Evolutionary conservation across 306 rosid genomes (phyloP), one percentile per base, ranked within the genome.

Genomic region (Fragaria vesca): DNA sequence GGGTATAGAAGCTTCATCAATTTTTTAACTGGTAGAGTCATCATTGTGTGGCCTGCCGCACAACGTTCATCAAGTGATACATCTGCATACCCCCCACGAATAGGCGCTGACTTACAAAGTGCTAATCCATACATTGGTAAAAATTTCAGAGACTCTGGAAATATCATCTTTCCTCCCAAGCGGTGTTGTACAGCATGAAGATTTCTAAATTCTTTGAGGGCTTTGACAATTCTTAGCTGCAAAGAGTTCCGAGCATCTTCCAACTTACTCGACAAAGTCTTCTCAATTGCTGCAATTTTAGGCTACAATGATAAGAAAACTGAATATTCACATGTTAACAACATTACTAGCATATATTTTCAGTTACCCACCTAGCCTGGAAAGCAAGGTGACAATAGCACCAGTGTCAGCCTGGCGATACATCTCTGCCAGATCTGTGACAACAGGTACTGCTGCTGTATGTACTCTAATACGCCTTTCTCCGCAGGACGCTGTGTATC

Each of bases 401-500:
- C 99, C 99, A 78, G 88, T 82, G 88, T 93, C 99, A 83, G 96
- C 99, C 82, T 85, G 86, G 62, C 99, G 92, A 84, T 88, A 96
- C 87, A 91, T 86, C 86, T 93, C 97, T 46, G 86, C 90, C 84
- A 96, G 83, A 72, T 96, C 99, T 79, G 97, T 79, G 69, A 96
- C 98, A 70, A 89, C 98, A 11, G 98, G 97, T 42, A 87, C 94
- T 57, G 97, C 99, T 77, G 91, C 91, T 24, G 99, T 96, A 86
- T 93, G 98, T 75, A 96, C 87, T 87, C 99, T 93, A 83, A 96
- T 91, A 63, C 97, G 99, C 81, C 99, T 88, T 86, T 93, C 99
- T 75, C 99, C 98, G 74, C 99, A 96, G 80, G 99, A 96, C 68
- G 99, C 98, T 57, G 99, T 93, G 78, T 96, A 93, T 84, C 97